Base-by-base conservation (phyloP, 768 basidiomycete species). In the Kondoa malvinella region DNA sequence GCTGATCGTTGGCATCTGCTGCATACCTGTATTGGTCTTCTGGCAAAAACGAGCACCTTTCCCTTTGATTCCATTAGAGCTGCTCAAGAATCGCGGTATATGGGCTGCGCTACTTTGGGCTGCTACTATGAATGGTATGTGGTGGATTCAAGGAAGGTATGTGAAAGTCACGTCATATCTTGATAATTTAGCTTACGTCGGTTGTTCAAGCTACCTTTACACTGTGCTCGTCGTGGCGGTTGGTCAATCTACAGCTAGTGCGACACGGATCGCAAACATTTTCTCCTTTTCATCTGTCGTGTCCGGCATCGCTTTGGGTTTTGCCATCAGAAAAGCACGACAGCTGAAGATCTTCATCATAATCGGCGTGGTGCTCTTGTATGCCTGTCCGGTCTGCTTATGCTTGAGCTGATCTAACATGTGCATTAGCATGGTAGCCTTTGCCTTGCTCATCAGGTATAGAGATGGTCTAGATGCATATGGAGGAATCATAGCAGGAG, bases 251-350 rank as follows among this genome's bases (percentile, higher is more conserved):
- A 64, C 69, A 50, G 69, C 66, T 2, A 72, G 70, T 0, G 75
- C 77, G 29, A 76, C 73, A 4, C 71, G 75, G 25, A 74, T 76
- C 56, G 65, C 69, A 1, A 71, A 67, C 66, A 68, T 77, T 67
- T 77, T 76, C 70, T 74, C 74, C 1, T 78, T 78, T 68, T 68
- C 71, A 34, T 73, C 73, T 3, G 74, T 75, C 68, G 61, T 77
- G 63, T 70, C 72, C 34, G 77, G 77, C 31, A 34, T 72, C 16
- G 32, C 66, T 15, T 65, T 74, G 40, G 77, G 77, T 57, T 50
- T 77, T 34, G 65, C 77, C 27, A 73, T 76, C 58, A 70, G 72
- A 63, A 63, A 69, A 40, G 71, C 75, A 31, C 68, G 75, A 8
- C 70, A 72, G 8, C 68, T 78, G 65, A 75, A 75, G 61, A 66